Evolutionary conservation across 495 filamentous ascomycete genomes (phyloP).

Genomic region (Articulospora tetracladia): DNA sequence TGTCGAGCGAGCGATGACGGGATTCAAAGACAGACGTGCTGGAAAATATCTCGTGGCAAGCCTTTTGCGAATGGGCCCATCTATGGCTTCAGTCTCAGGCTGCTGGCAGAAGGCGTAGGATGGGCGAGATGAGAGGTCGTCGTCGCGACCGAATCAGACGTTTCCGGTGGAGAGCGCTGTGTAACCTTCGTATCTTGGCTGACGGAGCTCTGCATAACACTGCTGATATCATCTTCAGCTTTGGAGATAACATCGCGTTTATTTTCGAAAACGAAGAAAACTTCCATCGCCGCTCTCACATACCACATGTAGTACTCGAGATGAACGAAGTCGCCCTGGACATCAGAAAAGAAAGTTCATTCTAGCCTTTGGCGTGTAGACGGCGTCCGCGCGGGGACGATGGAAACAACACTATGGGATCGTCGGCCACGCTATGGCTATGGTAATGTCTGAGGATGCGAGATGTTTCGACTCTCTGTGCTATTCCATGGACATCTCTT

Average conservation of each 20-base stretch:
- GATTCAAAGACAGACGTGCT: background rate
- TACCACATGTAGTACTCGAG: too few species aligned
- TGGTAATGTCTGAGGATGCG: too few species aligned
- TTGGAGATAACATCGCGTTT: background rate
- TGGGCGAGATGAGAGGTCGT: constrained; percentile 9
- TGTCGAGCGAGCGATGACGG: background rate
- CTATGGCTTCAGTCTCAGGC: background rate
- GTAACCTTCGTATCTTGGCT: constrained; percentile 6
- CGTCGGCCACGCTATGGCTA: too few species aligned
- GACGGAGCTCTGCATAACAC: background rate
- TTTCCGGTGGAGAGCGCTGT: background rate
- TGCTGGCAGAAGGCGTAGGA: constrained; percentile 1
- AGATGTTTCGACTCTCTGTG: background rate
- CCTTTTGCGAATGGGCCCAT: background rate
- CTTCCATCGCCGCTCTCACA: too few species aligned
- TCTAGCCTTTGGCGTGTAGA: too few species aligned
- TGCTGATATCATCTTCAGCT: background rate
- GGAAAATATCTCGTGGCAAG: background rate
- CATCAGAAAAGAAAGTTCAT: too few species aligned
- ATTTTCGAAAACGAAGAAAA: too few species aligned
- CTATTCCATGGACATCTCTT: background rate
- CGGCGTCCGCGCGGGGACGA: too few species aligned
- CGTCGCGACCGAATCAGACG: background rate
- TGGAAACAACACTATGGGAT: too few species aligned
- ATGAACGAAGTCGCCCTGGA: too few species aligned